Percentiles rank a stretch among this genome's conserved stretches.
Evolutionary conservation across 176 grass and related monocot species (phyloP).

Genomic region (Secale cereale): DNA sequence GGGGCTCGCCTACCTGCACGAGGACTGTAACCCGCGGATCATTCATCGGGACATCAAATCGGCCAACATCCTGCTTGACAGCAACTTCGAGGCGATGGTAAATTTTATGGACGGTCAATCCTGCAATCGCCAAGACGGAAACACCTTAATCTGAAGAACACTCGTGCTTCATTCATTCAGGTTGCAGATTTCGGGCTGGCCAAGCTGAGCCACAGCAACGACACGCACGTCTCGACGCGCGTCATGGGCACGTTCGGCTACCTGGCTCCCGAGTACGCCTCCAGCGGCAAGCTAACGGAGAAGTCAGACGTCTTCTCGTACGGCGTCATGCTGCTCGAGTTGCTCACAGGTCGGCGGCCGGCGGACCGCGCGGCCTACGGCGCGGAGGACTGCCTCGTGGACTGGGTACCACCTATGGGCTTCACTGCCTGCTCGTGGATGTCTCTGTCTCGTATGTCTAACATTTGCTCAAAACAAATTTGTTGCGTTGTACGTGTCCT

Average conservation of each 20-base stretch:
- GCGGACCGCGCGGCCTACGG: slow-evolving; percentile 37
- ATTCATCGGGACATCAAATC: slow-evolving; percentile 93
- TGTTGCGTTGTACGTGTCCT: not conserved
- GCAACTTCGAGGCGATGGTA: slow-evolving; percentile 51
- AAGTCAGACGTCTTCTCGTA: no score
- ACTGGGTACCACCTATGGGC: slow-evolving; percentile 1
- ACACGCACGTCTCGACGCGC: slow-evolving; percentile 53
- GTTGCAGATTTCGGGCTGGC: slow-evolving; percentile 58
- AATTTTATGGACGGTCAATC: not conserved
- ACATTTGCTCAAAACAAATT: not conserved
- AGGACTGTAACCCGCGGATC: slow-evolving; percentile 65
- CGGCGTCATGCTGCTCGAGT: slow-evolving; percentile 38
- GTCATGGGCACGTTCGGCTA: slow-evolving; percentile 69
- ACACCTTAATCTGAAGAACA: not conserved
- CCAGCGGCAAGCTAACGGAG: not conserved
- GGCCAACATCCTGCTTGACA: slow-evolving; percentile 66
- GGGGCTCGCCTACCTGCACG: slow-evolving; percentile 58
- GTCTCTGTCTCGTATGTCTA: no score
- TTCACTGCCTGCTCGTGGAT: not conserved
- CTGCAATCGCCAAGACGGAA: not conserved
- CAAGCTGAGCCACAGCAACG: slow-evolving; percentile 35
- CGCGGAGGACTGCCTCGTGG: slow-evolving; percentile 47
- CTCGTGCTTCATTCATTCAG: not conserved
- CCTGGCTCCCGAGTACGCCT: slow-evolving; percentile 7
- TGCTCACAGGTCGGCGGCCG: slow-evolving; percentile 46